Percentiles rank a stretch among this genome's conserved stretches.
phyloP scores from a whole-genome alignment of 2,329 filamentous ascomycete genomes.

The Ophiosphaerella herpotricha region DNA sequence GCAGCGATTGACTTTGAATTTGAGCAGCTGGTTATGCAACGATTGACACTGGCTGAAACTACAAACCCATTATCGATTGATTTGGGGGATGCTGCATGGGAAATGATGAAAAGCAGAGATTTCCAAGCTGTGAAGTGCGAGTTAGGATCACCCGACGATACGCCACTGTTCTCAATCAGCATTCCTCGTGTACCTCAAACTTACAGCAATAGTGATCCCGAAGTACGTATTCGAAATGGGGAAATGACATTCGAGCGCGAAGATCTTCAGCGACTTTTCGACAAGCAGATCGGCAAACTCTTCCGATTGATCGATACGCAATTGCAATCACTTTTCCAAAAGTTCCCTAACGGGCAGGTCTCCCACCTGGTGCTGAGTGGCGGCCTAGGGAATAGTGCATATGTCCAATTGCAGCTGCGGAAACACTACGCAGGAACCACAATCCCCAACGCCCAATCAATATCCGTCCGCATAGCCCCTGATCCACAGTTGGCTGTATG shows the following conservation, averaged over 20 bases:
- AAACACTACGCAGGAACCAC: constrained; percentile 37
- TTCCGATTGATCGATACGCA: constrained; percentile 44
- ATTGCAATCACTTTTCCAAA: constrained; percentile 33
- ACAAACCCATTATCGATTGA: constrained; percentile 32
- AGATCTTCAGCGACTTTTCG: constrained; percentile 42
- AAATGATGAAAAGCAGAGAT: constrained; percentile 48
- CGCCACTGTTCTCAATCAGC: constrained; percentile 41
- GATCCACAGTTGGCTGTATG: constrained; percentile 62
- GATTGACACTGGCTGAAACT: constrained; percentile 36
- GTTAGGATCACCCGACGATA: constrained; percentile 44
- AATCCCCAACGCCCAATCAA: constrained; percentile 27
- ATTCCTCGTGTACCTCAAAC: constrained; percentile 40
- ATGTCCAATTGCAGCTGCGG: constrained; percentile 45
- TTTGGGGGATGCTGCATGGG: constrained; percentile 45
- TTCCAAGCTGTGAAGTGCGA: constrained; percentile 50
- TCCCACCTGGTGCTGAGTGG: constrained; percentile 49
- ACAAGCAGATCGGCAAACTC: constrained; percentile 43
- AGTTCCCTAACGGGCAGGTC: constrained; percentile 35
- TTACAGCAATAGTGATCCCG: constrained; percentile 38
- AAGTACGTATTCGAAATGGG: constrained; percentile 37
- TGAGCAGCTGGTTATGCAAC: constrained; percentile 38
- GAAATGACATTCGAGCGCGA: constrained; percentile 41
- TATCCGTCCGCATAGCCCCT: constrained; percentile 44
- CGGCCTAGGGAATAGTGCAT: constrained; percentile 50
- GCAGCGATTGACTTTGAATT: constrained; percentile 49